These are phyloP conservation scores for Annulohypoxylon maeteangense DNA, from an alignment of 495 filamentous ascomycete species.

Conservation along the genomic window DNA sequence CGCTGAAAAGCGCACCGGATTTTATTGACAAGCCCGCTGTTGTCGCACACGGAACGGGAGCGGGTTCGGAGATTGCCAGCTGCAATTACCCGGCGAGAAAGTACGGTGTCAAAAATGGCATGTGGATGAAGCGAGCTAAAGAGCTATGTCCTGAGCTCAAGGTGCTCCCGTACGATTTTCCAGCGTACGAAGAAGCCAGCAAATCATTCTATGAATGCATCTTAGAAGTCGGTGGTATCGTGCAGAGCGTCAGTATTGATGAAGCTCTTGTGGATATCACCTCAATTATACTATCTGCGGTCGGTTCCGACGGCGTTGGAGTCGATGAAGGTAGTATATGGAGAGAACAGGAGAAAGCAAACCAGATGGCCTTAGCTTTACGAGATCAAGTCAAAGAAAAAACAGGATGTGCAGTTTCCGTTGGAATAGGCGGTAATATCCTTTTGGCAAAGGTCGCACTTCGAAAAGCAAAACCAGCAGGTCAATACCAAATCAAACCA, in stretches of 20 bases:
- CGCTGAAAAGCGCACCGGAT: constrained; percentile 78
- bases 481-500: constrained; percentile 81
- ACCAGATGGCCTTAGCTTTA: constrained; percentile 74
- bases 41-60: constrained; percentile 85
- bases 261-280: constrained; percentile 89
- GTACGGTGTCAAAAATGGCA: constrained; percentile 92
- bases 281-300: constrained; percentile 69
- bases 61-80: constrained; percentile 93
- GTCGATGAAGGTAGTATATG: constrained; percentile 77
- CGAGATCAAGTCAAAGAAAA: constrained; percentile 74
- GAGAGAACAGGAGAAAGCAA: constrained; percentile 83
- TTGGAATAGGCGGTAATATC: constrained; percentile 95
- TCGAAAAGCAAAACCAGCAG: constrained; percentile 92
- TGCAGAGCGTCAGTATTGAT: constrained; percentile 97
- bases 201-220: constrained; percentile 86
- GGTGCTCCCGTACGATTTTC: constrained; percentile 91
- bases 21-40: constrained; percentile 84
- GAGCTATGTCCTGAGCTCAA: constrained; percentile 86
- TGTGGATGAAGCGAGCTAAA: constrained; percentile 96
- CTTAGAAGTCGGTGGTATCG: constrained; percentile 77
- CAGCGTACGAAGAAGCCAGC: constrained; percentile 92
- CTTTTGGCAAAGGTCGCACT: constrained; percentile 89
- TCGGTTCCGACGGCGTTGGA: constrained; percentile 74
- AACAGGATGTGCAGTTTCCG: constrained; percentile 87
- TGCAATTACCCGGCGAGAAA: constrained; percentile 93